These are phyloP conservation scores for Yamadazyma phyllophila DNA, from an alignment of 805 yeast species.

Conservation along the genomic window DNA sequence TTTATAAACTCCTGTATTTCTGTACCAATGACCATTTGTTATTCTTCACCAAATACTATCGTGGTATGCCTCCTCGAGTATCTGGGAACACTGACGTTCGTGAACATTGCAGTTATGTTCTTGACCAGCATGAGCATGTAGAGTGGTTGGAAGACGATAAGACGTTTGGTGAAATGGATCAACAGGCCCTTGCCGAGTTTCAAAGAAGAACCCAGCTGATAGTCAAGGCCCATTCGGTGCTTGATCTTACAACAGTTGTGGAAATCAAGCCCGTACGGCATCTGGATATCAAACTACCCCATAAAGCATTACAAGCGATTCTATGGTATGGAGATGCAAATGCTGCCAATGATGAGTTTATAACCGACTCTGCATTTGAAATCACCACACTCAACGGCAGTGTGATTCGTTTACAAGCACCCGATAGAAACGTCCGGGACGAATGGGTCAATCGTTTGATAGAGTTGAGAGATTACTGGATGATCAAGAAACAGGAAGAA, in stretches of 20 bases:
- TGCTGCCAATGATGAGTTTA: conserved; percentile 23
- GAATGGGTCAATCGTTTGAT: conserved; percentile 63
- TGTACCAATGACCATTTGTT: conserved; percentile 61
- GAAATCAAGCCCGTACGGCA: conserved; percentile 34
- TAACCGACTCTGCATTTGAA: conserved; percentile 51
- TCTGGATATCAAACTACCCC: conserved; percentile 20
- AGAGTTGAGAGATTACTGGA: conserved; percentile 60
- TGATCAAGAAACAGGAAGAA: conserved; percentile 40
- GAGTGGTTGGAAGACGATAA: conserved; percentile 52
- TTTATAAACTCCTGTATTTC: conserved; percentile 59
- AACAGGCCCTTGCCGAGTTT: conserved; percentile 59
- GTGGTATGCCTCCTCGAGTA: conserved; percentile 61
- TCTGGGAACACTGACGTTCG: conserved; percentile 30
- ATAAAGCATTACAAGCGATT: conserved; percentile 24
- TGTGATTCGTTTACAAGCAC: conserved; percentile 54
- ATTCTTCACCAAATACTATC: conserved; percentile 51
- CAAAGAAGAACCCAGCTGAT: conserved; percentile 59
- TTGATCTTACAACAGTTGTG: conserved; percentile 56
- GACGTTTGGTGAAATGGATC: conserved; percentile 51
- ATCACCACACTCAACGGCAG: conserved; percentile 49
- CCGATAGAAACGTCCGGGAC: conserved; percentile 45
- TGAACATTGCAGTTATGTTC: conserved; percentile 53
- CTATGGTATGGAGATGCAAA: conserved; percentile 30
- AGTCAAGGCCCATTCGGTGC: conserved; percentile 54
- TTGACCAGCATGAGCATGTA: conserved; percentile 52